Evolutionary conservation across 2,329 filamentous ascomycete genomes (phyloP), one percentile per base, ranked within the genome.

Genomic region (Pseudogymnoascus sp.): DNA sequence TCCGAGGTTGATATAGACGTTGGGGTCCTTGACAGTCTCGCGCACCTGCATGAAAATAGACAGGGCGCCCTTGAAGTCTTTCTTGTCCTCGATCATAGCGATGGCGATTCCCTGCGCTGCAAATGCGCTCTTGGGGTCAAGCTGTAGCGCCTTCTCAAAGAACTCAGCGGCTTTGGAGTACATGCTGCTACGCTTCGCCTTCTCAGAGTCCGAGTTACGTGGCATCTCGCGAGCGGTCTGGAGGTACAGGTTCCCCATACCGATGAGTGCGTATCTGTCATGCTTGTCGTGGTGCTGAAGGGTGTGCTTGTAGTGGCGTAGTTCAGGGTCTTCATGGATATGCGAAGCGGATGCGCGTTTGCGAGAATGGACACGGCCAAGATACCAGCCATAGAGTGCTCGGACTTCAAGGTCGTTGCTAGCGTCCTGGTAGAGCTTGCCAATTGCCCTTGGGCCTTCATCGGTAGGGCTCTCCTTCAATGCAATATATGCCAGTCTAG

Each of bases 141-240:
- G 80, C 67, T 96, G 92, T 21, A 99, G 80, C 4, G 93, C 93
- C 78, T 99, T 99, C 75, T 98, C 95, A 71, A 97, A 99, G 77
- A 99, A 99, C 74, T 99, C 96, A 10, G 98, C 93, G 0, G 95
- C 93, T 69, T 93, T 92, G 73, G 88, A 86, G 74, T 98, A 99
- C 67, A 87, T 89, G 70, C 89, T 90, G 64, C 88, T 90, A 62
- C 93, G 88, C 79, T 96, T 96, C 71, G 96, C 90, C 77, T 91
- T 96, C 66, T 99, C 93, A 65, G 87, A 83, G 7, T 98, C 95
- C 0, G 90, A 90, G 67, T 95, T 90, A 61, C 93, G 87, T 31
- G 91, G 90, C 92, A 98, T 97, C 75, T 99, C 96, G 70, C 95
- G 87, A 8, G 95, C 95, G 67, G 91, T 87, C 69, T 89, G 81